phyloP scores from a whole-genome alignment of 352 stramenopile genomes.

The Thraustotheca clavata region DNA sequence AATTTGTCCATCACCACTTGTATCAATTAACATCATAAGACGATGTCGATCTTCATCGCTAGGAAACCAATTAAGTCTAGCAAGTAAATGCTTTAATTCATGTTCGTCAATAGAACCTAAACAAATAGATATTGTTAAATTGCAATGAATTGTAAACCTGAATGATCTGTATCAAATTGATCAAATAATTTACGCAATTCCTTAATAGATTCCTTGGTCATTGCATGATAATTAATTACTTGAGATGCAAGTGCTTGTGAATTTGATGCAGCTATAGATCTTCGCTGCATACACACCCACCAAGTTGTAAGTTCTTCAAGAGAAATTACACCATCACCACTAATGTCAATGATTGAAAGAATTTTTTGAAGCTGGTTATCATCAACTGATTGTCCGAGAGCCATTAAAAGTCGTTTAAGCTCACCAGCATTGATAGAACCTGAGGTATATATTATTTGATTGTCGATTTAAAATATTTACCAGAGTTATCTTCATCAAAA shows the following conservation, averaged over 20 bases:
- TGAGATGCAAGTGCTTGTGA: background rate
- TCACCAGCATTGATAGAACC: constrained; percentile 44
- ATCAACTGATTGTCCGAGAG: constrained; percentile 42
- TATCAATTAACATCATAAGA: constrained; percentile 16
- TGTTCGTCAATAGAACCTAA: constrained; percentile 19
- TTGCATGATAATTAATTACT: constrained; percentile 15
- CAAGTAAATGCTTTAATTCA: constrained; percentile 18
- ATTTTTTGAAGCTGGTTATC: constrained; percentile 38
- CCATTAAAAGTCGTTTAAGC: constrained; percentile 34
- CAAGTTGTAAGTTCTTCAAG: constrained; percentile 59
- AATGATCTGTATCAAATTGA: constrained; percentile 20
- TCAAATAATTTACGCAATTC: constrained; percentile 12
- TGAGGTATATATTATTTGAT: background rate
- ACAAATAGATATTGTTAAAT: background rate
- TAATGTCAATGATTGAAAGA: constrained; percentile 51
- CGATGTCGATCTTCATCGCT: constrained; percentile 5
- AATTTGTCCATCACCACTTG: constrained; percentile 12
- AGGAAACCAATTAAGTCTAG: background rate
- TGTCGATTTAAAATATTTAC: background rate
- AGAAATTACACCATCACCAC: constrained; percentile 45
- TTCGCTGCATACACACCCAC: constrained; percentile 33
- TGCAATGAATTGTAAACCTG: background rate
- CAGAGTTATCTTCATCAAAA: constrained; percentile 48
- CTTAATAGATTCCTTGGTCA: constrained; percentile 11
- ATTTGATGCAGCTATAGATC: constrained; percentile 5